phyloP scores from a whole-genome alignment of 2,329 filamentous ascomycete species.

The Penicillium sp. region DNA sequence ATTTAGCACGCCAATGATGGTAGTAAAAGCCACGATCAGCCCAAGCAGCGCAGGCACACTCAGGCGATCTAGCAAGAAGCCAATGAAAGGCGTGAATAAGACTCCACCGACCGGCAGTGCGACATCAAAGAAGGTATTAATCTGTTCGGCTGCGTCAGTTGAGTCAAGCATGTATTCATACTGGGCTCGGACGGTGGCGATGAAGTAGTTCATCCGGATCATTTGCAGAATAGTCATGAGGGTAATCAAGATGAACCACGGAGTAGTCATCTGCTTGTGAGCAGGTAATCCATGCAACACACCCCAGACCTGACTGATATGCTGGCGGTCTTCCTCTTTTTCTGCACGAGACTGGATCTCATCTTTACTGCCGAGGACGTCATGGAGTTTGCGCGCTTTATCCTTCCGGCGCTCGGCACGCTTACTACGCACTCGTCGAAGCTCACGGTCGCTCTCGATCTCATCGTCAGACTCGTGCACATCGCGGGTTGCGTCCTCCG shows the following conservation, averaged over 20 bases:
- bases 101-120: conserved; percentile 80
- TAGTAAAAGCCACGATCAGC: conserved; percentile 69
- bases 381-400: conserved; percentile 67
- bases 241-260: conserved; percentile 83
- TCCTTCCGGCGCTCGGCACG: conserved; percentile 61
- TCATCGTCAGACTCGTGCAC: conserved; percentile 52
- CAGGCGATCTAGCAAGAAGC: conserved; percentile 72
- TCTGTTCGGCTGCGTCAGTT: conserved; percentile 58
- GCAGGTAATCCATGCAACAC: conserved; percentile 73
- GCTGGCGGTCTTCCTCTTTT: conserved; percentile 66
- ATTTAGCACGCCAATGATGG: conserved; percentile 73
- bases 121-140: conserved; percentile 84
- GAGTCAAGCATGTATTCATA: conserved; percentile 74
- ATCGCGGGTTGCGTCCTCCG: conserved; percentile 34
- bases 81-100: conserved; percentile 80
- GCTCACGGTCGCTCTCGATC: conserved; percentile 50
- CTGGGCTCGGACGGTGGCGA: conserved; percentile 80
- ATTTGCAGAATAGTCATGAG: conserved; percentile 76
- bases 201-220: conserved; percentile 88
- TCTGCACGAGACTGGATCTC: conserved; percentile 59
- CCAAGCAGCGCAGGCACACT: conserved; percentile 70
- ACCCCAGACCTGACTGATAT: conserved; percentile 77
- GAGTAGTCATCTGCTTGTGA: conserved; percentile 68
- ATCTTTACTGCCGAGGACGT: conserved; percentile 65
- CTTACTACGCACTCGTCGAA: conserved; percentile 51